These are phyloP conservation scores for Capronia coronata DNA, from an alignment of 2,329 filamentous ascomycete species.

Conservation along the genomic window DNA sequence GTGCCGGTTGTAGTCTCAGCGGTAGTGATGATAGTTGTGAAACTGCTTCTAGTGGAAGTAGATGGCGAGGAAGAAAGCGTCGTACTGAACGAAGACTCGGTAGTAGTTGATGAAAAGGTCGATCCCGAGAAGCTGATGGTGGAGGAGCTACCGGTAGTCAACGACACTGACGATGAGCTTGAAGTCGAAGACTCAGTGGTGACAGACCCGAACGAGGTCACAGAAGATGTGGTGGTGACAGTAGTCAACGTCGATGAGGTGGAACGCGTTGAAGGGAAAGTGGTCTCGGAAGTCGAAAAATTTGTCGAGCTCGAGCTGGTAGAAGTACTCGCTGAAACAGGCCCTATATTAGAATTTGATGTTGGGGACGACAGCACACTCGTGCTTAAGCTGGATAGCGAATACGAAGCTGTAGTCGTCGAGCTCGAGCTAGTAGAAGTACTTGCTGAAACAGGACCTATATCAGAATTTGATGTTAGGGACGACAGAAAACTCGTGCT, in stretches of 20 bases:
- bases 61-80: too few species aligned
- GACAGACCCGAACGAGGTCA: background rate
- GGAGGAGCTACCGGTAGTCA: too few species aligned
- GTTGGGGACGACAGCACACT: background rate
- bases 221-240: background rate
- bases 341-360: background rate
- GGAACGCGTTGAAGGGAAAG: background rate
- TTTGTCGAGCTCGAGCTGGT: background rate
- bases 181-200: background rate
- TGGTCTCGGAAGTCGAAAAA: background rate
- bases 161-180: too few species aligned
- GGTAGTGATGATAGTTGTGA: background rate
- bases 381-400: background rate
- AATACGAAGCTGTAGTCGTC: background rate
- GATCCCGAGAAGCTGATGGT: too few species aligned
- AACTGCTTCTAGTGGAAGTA: too few species aligned
- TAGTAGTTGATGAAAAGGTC: too few species aligned
- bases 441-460: background rate
- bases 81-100: too few species aligned
- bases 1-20: background rate
- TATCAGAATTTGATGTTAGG: background rate
- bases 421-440: background rate
- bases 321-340: background rate
- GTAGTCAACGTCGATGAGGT: background rate
- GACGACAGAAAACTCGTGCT: background rate